Percentiles rank a stretch among this genome's conserved stretches.
phyloP scores from a whole-genome alignment of 305 asterid genomes.

The Fraxinus paxiana region DNA sequence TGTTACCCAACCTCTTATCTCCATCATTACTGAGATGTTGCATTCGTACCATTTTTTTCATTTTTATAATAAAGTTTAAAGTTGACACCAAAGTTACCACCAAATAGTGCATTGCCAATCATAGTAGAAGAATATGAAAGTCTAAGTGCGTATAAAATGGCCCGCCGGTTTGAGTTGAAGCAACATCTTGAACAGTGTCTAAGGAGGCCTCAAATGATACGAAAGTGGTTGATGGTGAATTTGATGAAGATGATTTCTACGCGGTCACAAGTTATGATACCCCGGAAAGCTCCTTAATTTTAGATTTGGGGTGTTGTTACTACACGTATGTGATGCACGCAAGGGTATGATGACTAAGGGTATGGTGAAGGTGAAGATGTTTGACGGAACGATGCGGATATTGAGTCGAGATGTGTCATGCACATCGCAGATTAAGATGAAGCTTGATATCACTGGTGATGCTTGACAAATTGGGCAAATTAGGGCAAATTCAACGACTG shows the following conservation, averaged over 20 bases:
- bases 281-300: neutral
- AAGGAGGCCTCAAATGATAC: neutral
- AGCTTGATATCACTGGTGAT: neutral
- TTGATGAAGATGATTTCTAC: neutral
- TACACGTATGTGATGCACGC: neutral
- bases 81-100: constrained; percentile 11
- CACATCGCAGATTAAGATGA: neutral
- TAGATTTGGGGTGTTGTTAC: neutral
- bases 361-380: neutral
- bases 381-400: neutral
- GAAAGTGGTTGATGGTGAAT: neutral
- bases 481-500: neutral
- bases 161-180: neutral
- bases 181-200: neutral
- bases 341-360: neutral
- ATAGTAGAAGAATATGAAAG: constrained; percentile 8
- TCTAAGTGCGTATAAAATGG: constrained; percentile 1
- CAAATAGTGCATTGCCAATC: constrained; percentile 5
- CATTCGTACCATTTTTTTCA: neutral
- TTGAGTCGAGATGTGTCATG: neutral
- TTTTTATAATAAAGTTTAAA: neutral
- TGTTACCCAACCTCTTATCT: constrained; percentile 2
- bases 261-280: neutral
- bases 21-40: neutral
- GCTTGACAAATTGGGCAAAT: neutral